Evolutionary conservation across 352 stramenopile species (phyloP), one percentile per base, ranked within the genome.

Genomic region (Globisporangium apiculatum): DNA sequence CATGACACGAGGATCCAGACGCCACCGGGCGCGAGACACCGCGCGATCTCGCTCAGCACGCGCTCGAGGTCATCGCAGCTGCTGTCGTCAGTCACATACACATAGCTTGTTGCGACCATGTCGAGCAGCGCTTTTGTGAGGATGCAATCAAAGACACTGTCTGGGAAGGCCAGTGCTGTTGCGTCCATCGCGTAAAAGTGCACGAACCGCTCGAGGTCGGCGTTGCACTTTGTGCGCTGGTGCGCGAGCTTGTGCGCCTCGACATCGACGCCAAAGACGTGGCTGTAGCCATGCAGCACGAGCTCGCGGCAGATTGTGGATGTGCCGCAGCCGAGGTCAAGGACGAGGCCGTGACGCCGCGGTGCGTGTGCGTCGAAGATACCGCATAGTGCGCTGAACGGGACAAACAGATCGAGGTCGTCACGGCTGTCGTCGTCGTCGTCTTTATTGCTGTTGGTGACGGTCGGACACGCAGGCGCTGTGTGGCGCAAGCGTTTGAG

Each of bases 241-340:
- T 60, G 65, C 7, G 56, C 41, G 36, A 76, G 60, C 5, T 51
- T 60, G 0, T 15, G n/a, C 11, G 40, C 18, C n/a, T 63, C 56
- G 3, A 48, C n/a, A 42, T 73, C 69, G 37, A 76, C 48, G 0
- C 60, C 66, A 14, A 62, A 53, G 17, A 74, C 63, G 53, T 37
- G 48, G 10, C 43, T 62, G 48, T 72, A 69, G 12, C 66, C 69
- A 17, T 62, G 66, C 10, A 64, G 55, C 7, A 69, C 66, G 0
- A 76, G 35, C 42, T 76, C 62, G 36, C 53, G 51, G 31, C 68
- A 66, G n/a, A 76, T n/a, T 0, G 48, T 51, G 7, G 68, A 76
- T 2, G 65, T 71, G 0, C 68, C 68, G 51, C 68, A 76, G 1
- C 68, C 69, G 24, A 73, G 40, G 57, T 76, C 66, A 10, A 76